A percentile compares a stretch with the other conserved stretches of the same genome.
Evolutionary conservation across 768 basidiomycete species (phyloP).

Genomic region (Russula sp.): DNA sequence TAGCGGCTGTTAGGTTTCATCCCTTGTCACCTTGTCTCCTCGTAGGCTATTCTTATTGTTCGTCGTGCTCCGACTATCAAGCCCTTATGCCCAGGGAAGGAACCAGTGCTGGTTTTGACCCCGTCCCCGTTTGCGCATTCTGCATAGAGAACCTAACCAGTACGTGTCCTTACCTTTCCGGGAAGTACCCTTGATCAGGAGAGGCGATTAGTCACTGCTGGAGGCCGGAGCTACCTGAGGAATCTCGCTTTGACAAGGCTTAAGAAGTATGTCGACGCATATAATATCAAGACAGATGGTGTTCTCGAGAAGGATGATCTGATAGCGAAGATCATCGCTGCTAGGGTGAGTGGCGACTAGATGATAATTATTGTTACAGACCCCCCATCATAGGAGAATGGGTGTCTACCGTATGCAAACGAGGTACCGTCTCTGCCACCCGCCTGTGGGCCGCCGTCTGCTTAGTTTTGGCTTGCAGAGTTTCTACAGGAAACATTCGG

Average conservation of each 20-base stretch:
- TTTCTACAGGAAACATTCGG: slow-evolving; percentile 58
- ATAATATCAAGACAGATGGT: slow-evolving; percentile 55
- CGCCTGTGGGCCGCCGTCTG: not conserved
- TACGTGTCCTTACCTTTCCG: slow-evolving; percentile 29
- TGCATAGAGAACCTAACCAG: slow-evolving; percentile 68
- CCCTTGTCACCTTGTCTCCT: slow-evolving; percentile 13
- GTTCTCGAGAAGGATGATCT: slow-evolving; percentile 77
- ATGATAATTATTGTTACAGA: not conserved
- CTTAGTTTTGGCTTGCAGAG: slow-evolving; percentile 31
- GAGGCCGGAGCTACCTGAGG: slow-evolving; percentile 51
- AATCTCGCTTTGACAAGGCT: slow-evolving; percentile 52
- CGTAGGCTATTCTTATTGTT: slow-evolving; percentile 66
- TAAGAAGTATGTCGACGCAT: slow-evolving; percentile 63
- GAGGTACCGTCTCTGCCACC: slow-evolving; percentile 39
- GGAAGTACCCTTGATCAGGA: slow-evolving; percentile 4
- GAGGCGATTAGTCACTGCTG: slow-evolving; percentile 55
- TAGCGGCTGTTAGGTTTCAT: not conserved
- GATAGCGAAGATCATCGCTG: slow-evolving; percentile 53
- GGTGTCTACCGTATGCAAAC: slow-evolving; percentile 53
- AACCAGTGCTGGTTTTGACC: slow-evolving; percentile 53
- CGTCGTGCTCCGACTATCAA: slow-evolving; percentile 67
- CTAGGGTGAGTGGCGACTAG: slow-evolving; percentile 37
- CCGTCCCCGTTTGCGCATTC: slow-evolving; percentile 60
- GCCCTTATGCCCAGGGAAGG: slow-evolving; percentile 67
- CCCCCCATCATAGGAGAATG: slow-evolving; percentile 42